Percentiles rank a stretch among this genome's conserved stretches.
phyloP scores from a whole-genome alignment of 805 yeast genomes.

The Wickerhamomyces ciferrii region DNA sequence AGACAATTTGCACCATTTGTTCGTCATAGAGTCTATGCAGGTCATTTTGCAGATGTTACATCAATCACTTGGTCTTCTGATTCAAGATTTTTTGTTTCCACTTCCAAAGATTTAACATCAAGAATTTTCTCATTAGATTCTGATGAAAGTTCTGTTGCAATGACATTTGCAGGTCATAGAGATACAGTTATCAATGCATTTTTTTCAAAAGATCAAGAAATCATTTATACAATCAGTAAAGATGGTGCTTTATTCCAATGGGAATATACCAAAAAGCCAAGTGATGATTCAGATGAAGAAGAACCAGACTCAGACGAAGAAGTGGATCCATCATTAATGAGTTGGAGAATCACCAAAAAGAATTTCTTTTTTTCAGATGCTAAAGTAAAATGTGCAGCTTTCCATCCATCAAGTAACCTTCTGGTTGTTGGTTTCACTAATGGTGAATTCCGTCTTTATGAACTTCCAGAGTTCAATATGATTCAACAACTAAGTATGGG shows the following conservation, averaged over 20 bases:
- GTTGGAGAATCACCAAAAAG: conserved; percentile 82
- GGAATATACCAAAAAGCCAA: conserved; percentile 69
- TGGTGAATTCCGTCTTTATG: conserved; percentile 91
- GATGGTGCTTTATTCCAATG: conserved; percentile 94
- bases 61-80: conserved; percentile 87
- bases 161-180: conserved; percentile 88
- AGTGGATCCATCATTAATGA: conserved; percentile 33
- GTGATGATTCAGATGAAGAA: conserved; percentile 39
- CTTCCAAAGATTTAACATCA: conserved; percentile 88
- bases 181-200: conserved; percentile 86
- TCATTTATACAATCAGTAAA: conserved; percentile 84
- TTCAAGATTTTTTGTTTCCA: conserved; percentile 78
- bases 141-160: conserved; percentile 69
- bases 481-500: conserved; percentile 91
- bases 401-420: conserved; percentile 66
- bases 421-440: conserved; percentile 84
- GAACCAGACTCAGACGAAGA: conserved; percentile 38
- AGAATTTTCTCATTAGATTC: conserved; percentile 73
- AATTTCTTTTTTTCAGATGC: conserved; percentile 68
- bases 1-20: conserved; percentile 96
- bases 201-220: conserved; percentile 83
- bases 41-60: conserved; percentile 80
- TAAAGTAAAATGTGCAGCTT: conserved; percentile 74
- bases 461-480: conserved; percentile 71
- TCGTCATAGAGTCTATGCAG: conserved; percentile 84